Evolutionary conservation across 805 yeast species (phyloP), one percentile per base, ranked within the genome.

Genomic region (Nakazawaea populi): DNA sequence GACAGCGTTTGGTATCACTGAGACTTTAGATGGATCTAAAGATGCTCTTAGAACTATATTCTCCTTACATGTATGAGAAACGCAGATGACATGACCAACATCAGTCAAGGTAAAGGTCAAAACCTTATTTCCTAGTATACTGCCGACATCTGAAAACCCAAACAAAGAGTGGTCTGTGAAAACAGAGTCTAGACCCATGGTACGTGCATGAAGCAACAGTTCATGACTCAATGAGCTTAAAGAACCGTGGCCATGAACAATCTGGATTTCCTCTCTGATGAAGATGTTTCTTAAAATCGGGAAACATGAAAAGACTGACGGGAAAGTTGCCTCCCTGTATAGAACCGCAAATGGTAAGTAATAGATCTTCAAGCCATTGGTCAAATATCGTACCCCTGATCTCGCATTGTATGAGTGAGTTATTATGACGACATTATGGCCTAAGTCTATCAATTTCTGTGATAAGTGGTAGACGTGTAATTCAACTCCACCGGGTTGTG

Each of bases 401-500:
- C 99, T 69, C 52, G 85, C 77, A 1, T 86, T 89, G 61, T 94
- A 91, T 24, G 89, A 83, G 66, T 94, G 99, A 8, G 99, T 90
- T 34, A 94, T 77, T 28, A 94, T 80, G 5, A 91, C 69, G 9
- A 92, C 97, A 4, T 87, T 80, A 62, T 91, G 97, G 7, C 97
- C 97, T 39, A 83, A 67, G 24, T 79, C 80, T 8, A 89, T 84
- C 49, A 91, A 77, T 60, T 85, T 81, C 65, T 89, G 95, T 0
- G 98, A 84, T 28, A 94, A 68, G 65, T 94, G 98, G 65, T 89
- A 89, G 14, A 92, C 87, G 64, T 94, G 99, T 55, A 92, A 82
- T 65, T 94, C 99, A 1, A 94, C 96, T 8, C 99, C 99, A 4
- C 99, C 99, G 0, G 97, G 86, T 64, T 94, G 99, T 9, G 99